A percentile compares a stretch with the other conserved stretches of the same genome.
phyloP scores from a whole-genome alignment of 2,329 filamentous ascomycete genomes.

The Cytospora piceicola region DNA sequence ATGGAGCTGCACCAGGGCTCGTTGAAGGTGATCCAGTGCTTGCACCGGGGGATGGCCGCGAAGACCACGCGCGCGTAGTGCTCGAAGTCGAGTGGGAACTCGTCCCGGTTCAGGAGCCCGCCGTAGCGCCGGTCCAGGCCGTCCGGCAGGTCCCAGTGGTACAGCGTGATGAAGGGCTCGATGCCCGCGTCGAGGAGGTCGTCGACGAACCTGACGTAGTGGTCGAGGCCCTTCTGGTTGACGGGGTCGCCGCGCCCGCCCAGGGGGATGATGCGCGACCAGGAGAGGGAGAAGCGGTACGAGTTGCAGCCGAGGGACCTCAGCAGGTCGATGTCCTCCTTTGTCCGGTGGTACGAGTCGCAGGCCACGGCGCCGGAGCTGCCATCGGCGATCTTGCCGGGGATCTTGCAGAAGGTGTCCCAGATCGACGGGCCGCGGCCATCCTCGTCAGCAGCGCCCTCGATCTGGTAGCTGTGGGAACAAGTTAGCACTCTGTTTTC shows the following conservation, averaged over 20 bases:
- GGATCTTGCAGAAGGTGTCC: slow-evolving; percentile 83
- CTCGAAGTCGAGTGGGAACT: slow-evolving; percentile 82
- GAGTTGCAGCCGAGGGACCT: slow-evolving; percentile 73
- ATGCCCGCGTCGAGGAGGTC: slow-evolving; percentile 78
- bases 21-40: slow-evolving; percentile 90
- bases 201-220: slow-evolving; percentile 80
- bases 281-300: slow-evolving; percentile 86
- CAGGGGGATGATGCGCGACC: slow-evolving; percentile 83
- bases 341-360: slow-evolving; percentile 82
- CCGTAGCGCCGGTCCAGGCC: slow-evolving; percentile 79
- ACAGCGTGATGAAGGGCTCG: slow-evolving; percentile 78
- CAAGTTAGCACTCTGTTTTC: neutral
- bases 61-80: slow-evolving; percentile 79
- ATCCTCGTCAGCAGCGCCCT: slow-evolving; percentile 74
- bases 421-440: slow-evolving; percentile 84
- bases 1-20: slow-evolving; percentile 87
- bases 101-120: slow-evolving; percentile 76
- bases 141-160: slow-evolving; percentile 87
- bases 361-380: slow-evolving; percentile 78
- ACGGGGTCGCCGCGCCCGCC: slow-evolving; percentile 81
- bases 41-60: slow-evolving; percentile 73
- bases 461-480: slow-evolving; percentile 76
- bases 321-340: slow-evolving; percentile 76
- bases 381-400: slow-evolving; percentile 81
- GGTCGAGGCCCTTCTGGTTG: slow-evolving; percentile 76